phyloP scores from a whole-genome alignment of 2,329 filamentous ascomycete genomes.

The Aspergillus japonicus region DNA sequence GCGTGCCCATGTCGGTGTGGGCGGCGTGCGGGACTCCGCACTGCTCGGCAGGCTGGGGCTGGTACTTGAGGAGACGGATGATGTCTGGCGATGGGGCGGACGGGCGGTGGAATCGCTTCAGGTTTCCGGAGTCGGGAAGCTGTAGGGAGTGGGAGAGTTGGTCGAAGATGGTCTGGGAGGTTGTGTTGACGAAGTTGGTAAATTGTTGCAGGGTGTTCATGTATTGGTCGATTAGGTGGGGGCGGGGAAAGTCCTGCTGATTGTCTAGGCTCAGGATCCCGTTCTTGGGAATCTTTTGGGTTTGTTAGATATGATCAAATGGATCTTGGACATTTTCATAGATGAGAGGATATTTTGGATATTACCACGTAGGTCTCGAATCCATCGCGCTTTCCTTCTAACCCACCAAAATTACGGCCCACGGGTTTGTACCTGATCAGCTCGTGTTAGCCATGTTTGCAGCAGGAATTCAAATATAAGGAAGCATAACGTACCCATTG shows the following conservation, averaged over 20 bases:
- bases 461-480: background rate
- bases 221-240: background rate
- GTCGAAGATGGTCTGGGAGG: background rate
- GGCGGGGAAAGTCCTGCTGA: background rate
- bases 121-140: background rate
- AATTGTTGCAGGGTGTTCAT: background rate
- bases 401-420: background rate
- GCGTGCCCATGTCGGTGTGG: conserved; percentile 53
- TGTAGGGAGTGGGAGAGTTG: background rate
- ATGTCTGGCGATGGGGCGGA: background rate
- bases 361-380: background rate
- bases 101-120: background rate
- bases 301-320: background rate
- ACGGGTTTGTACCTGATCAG: background rate
- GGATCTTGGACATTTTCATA: no score
- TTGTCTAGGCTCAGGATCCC: background rate
- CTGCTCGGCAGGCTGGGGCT: background rate
- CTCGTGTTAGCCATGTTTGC: background rate
- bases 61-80: background rate
- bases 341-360: background rate
- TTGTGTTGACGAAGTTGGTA: background rate
- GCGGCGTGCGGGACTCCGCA: background rate
- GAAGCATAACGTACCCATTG: background rate
- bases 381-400: background rate
- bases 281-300: background rate